These are phyloP conservation scores for Sporothrix pseudoabietina DNA, from an alignment of 2,329 filamentous ascomycete genomes.

Conservation along the genomic window DNA sequence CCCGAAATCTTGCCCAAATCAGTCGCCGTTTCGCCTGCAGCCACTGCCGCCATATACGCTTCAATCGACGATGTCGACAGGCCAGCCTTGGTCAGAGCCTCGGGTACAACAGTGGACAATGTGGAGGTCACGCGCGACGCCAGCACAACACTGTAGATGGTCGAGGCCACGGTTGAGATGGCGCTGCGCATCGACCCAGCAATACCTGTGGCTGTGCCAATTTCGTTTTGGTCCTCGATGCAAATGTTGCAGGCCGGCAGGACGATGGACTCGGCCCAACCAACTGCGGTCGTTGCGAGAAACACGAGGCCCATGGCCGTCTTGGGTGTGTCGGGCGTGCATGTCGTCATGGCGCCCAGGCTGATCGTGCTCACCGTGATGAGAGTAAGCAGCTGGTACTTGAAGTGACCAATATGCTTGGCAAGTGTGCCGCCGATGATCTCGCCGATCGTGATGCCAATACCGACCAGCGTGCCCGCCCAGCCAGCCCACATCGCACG, in stretches of 20 bases:
- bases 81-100: conserved; percentile 39
- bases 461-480: conserved; percentile 36
- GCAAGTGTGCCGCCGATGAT: conserved; percentile 38
- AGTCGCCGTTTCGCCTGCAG: conserved; percentile 28
- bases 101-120: conserved; percentile 37
- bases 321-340: conserved; percentile 35
- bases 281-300: conserved; percentile 39
- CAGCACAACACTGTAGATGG: conserved; percentile 41
- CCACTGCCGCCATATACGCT: conserved; percentile 38
- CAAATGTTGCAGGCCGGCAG: conserved; percentile 37
- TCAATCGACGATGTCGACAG: conserved; percentile 38
- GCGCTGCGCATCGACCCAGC: conserved; percentile 37
- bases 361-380: conserved; percentile 36
- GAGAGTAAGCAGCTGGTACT: conserved; percentile 38
- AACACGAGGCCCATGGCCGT: conserved; percentile 36
- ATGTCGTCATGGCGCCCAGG: conserved; percentile 33
- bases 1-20: conserved; percentile 37
- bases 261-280: conserved; percentile 39
- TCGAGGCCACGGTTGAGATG: conserved; percentile 35
- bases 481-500: conserved; percentile 34
- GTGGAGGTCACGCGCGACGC: conserved; percentile 37
- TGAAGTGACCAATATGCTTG: conserved; percentile 34
- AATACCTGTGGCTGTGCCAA: conserved; percentile 39
- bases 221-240: conserved; percentile 39
- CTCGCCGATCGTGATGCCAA: conserved; percentile 38